A percentile compares a stretch with the other conserved stretches of the same genome.
Conservation (phyloP, 192 early-diverging fungal genomes). For the Funneliformis mosseae region DNA sequence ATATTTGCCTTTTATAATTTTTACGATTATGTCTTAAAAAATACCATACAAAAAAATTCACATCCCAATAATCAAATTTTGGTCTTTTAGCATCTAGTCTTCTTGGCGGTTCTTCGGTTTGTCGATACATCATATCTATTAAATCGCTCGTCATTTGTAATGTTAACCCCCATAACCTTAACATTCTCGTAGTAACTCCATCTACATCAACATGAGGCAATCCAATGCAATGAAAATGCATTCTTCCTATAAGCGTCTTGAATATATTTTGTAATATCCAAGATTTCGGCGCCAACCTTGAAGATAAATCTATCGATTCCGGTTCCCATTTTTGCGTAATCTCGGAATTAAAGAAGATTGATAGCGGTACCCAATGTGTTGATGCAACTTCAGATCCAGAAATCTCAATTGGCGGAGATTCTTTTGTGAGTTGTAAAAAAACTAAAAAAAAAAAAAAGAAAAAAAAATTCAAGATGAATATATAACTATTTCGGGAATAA, state of each 20-base stretch:
- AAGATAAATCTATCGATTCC: conserved; percentile 46
- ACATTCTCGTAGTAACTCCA: neutral
- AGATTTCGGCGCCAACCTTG: conserved; percentile 40
- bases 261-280: conserved; percentile 42
- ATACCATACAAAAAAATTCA: conserved; percentile 33
- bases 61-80: conserved; percentile 33
- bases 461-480: conserved; percentile 9
- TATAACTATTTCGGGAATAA: neutral
- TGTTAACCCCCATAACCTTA: conserved; percentile 48
- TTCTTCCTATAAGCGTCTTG: conserved; percentile 41
- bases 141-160: conserved; percentile 52
- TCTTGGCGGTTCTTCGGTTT: conserved; percentile 17
- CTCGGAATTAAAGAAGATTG: conserved; percentile 42
- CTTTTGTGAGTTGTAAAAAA: conserved; percentile 46
- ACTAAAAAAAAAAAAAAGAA: conserved; percentile 31
- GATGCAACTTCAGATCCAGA: conserved; percentile 47
- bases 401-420: conserved; percentile 41
- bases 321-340: conserved; percentile 44
- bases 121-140: conserved; percentile 35
- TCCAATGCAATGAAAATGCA: conserved; percentile 45
- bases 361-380: conserved; percentile 46
- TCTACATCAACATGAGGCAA: conserved; percentile 36
- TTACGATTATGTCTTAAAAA: conserved; percentile 22
- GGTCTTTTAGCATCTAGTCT: conserved; percentile 28
- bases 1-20: neutral